Conservation (phyloP, 2,329 filamentous ascomycete genomes). For the Huntiella decipiens region DNA sequence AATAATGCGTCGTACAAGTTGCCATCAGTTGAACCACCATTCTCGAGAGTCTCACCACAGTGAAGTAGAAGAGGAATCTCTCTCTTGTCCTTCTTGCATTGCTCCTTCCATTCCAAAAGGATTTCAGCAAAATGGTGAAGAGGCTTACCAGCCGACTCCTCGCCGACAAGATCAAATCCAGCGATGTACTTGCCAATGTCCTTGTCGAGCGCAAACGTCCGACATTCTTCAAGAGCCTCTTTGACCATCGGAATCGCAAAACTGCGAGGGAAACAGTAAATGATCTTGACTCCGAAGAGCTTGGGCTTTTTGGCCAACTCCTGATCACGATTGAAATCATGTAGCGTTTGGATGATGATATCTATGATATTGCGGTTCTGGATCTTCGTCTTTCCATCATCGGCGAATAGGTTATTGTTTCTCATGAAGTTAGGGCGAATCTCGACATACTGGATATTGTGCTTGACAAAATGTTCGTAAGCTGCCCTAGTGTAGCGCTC, state of each 20-base stretch:
- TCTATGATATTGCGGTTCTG: constrained; percentile 40
- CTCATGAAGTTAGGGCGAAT: constrained; percentile 51
- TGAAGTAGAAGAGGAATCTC: constrained; percentile 56
- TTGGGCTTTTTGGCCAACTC: constrained; percentile 24
- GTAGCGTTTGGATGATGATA: constrained; percentile 37
- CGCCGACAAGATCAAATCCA: constrained; percentile 52
- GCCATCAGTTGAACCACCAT: constrained; percentile 42
- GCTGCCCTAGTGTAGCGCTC: constrained; percentile 38
- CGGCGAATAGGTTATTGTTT: constrained; percentile 38
- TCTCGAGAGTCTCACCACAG: constrained; percentile 55
- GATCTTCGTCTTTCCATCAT: constrained; percentile 34
- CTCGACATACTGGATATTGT: constrained; percentile 54
- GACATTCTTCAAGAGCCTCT: constrained; percentile 38
- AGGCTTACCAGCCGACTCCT: constrained; percentile 42
- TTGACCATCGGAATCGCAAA: constrained; percentile 30
- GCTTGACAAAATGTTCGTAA: constrained; percentile 40
- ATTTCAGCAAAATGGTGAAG: constrained; percentile 35
- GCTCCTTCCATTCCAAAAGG: constrained; percentile 35
- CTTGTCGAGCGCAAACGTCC: constrained; percentile 37
- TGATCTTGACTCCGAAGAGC: constrained; percentile 46
- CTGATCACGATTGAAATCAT: constrained; percentile 12
- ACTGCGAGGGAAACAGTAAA: constrained; percentile 50
- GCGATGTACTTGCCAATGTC: constrained; percentile 35
- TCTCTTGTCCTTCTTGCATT: constrained; percentile 24
- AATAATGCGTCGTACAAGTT: constrained; percentile 52